These are phyloP conservation scores for Saturnispora hagleri DNA, from an alignment of 805 yeast genomes.

Conservation along the genomic window DNA sequence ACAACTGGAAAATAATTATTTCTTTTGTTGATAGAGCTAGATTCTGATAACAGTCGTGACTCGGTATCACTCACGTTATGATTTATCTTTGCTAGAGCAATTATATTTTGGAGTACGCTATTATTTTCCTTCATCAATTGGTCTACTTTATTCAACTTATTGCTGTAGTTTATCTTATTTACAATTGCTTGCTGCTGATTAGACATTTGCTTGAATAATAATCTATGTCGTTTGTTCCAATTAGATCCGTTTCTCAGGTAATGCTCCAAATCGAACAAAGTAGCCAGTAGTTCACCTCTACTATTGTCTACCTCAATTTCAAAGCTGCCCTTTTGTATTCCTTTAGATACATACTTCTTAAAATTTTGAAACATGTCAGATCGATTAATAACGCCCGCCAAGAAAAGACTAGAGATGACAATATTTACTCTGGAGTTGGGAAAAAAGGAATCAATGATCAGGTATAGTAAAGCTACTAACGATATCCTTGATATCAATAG, in stretches of 20 bases:
- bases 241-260: constrained; percentile 33
- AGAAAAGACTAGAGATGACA: constrained; percentile 20
- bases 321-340: constrained; percentile 2
- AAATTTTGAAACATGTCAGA: constrained; percentile 17
- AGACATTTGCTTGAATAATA: constrained; percentile 37
- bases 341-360: constrained; percentile 5
- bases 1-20: constrained; percentile 39
- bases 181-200: constrained; percentile 50
- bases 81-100: constrained; percentile 27
- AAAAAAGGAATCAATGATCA: constrained; percentile 14
- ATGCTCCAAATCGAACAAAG: constrained; percentile 39
- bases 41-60: constrained; percentile 26
- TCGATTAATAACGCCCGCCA: constrained; percentile 24
- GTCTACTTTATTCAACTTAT: constrained; percentile 44
- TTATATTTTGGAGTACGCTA: constrained; percentile 36
- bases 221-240: constrained; percentile 38
- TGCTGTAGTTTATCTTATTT: constrained; percentile 42
- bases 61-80: constrained; percentile 37
- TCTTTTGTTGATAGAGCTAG: constrained; percentile 10
- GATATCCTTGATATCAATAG: constrained; percentile 24
- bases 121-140: constrained; percentile 39
- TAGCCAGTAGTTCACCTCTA: constrained; percentile 25
- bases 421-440: constrained; percentile 17
- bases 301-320: constrained; percentile 9
- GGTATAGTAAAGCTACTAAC: constrained; percentile 18